Percentiles rank a stretch among this genome's conserved stretches.
Evolutionary conservation across 768 basidiomycete genomes (phyloP).

Genomic region (Mycena metata): DNA sequence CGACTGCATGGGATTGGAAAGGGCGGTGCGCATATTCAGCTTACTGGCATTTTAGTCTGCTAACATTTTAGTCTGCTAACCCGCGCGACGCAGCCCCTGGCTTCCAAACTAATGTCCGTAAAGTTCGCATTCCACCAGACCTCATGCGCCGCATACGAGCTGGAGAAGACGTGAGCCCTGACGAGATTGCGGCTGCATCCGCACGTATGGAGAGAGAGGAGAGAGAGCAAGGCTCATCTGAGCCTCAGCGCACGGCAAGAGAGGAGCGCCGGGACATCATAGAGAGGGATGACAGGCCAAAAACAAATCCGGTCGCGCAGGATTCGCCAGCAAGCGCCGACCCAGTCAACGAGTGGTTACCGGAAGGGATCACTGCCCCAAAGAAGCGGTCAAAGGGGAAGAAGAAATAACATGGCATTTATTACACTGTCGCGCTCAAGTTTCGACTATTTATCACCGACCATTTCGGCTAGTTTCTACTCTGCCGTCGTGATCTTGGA

Average conservation of each 20-base stretch:
- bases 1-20: constrained; percentile 67
- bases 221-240: constrained; percentile 25
- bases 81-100: constrained; percentile 57
- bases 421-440: background rate
- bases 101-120: constrained; percentile 67
- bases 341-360: constrained; percentile 64
- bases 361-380: constrained; percentile 60
- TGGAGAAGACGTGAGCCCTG: constrained; percentile 66
- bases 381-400: constrained; percentile 58
- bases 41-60: background rate
- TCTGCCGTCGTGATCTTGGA: background rate
- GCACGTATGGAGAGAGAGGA: constrained; percentile 57
- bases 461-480: background rate
- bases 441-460: constrained; percentile 9
- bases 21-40: constrained; percentile 55
- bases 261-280: too few relatives aligned
- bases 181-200: constrained; percentile 64
- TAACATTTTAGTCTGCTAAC: constrained; percentile 18
- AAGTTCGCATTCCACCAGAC: constrained; percentile 66
- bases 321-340: constrained; percentile 36
- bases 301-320: constrained; percentile 29
- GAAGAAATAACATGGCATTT: constrained; percentile 37
- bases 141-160: constrained; percentile 65
- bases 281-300: background rate
- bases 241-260: constrained; percentile 24